phyloP scores from a whole-genome alignment of 345 rosid genomes.

The Heritiera fomes region DNA sequence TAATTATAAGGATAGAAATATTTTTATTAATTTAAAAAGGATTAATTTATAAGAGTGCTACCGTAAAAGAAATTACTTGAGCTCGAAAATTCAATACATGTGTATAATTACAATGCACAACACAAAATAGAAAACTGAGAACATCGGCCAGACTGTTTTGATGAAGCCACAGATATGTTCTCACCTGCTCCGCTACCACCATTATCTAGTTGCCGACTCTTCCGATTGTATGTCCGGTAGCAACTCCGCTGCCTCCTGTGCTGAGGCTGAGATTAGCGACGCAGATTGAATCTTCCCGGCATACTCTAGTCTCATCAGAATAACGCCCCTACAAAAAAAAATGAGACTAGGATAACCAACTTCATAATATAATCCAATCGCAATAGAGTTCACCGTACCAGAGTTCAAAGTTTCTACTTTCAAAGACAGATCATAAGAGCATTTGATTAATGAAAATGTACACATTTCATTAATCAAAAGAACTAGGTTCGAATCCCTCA shows the following conservation, averaged over 20 bases:
- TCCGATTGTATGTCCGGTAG: constrained; percentile 5
- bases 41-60: too few relatives aligned
- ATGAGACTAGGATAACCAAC: not conserved
- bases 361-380: not conserved
- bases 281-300: constrained; percentile 94
- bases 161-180: constrained; percentile 13
- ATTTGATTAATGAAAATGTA: not conserved
- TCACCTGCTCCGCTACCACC: not conserved
- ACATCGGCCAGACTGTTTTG: not conserved
- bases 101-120: too few relatives aligned
- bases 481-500: not conserved
- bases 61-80: too few relatives aligned
- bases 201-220: constrained; percentile 3
- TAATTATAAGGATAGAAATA: too few relatives aligned
- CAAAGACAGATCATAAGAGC: not conserved
- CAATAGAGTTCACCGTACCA: not conserved
- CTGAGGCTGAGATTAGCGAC: constrained; percentile 72
- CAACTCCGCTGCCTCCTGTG: constrained; percentile 43
- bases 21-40: too few relatives aligned
- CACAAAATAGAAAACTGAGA: not conserved
- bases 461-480: not conserved
- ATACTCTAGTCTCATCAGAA: constrained; percentile 85
- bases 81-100: too few relatives aligned
- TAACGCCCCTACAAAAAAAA: constrained; percentile 67
- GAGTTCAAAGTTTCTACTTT: not conserved